Base-by-base conservation (phyloP, 2,329 filamentous ascomycete species). In the Cercospora sojina region DNA sequence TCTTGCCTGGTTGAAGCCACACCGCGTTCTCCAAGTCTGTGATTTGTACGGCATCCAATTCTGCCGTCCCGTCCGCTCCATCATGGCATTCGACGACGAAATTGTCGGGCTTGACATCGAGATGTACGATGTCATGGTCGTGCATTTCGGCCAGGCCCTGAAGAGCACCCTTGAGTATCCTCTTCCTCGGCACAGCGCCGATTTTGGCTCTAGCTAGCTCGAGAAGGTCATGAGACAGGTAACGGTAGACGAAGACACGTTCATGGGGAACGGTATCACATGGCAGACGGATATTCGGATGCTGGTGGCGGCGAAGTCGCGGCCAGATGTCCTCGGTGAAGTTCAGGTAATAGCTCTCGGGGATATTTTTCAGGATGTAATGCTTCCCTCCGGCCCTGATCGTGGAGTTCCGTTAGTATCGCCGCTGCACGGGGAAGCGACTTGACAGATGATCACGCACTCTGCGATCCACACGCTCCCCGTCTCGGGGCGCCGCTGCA, bases 81-180 rank as follows among this genome's bases (percentile, higher is more conserved):
- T 20, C 25, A 3, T 61, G 43, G 47, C 29, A 53, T 43, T 65
- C 58, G 29, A 65, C 43, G 12, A 65, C 58, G 16, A 65, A 20
- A 32, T 65, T 65, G 58, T 65, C 64, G 10, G 57, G 64, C 38
- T 65, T 62, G 20, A 65, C 12, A 18, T 65, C 64, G n/a, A 62
- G 53, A 10, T 57, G 53, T 2, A 32, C 53, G 23, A 57, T 57
- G 32, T 57, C 53, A 16, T 57, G 53, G 12, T 57, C 53, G 53
- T 57, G 53, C 53, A 57, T 32, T 57, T 27, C 53, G 13, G 53
- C 53, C n/a, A 57, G 31, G 8, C 53, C 53, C 23, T 57, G 9
- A 12, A 57, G 53, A 32, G 16, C 53, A 27, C 53, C 32, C 18
- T 32, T 57, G 6, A 57, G 53, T 23, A 57, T 57, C 25, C 53